Base-by-base conservation (phyloP, 805 yeast species). In the Ogataea neopini region DNA sequence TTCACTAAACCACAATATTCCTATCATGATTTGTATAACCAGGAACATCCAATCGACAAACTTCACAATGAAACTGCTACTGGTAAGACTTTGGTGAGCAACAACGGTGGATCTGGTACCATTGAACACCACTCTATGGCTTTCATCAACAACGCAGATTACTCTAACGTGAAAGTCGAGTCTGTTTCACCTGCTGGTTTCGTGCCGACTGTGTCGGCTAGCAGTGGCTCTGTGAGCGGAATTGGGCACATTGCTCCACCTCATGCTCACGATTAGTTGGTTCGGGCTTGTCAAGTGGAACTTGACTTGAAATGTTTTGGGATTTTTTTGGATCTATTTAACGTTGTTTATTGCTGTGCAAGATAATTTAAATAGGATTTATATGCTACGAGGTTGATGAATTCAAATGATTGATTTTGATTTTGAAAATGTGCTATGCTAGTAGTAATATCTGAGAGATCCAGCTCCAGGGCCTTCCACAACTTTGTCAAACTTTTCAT, bases 401-500 rank as follows among this genome's bases (percentile, higher is more conserved):
- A 25, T 28, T n/a, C 25, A 14, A 17, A 32, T 41, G 15, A 30
- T 30, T 14, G n/a, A 6, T 35, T 14, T 25, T 33, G 30, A 34
- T 35, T 29, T 5, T 15, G 15, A 30, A 19, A n/a, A 8, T 28
- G 13, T 28, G 30, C 11, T 28, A 8, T 20, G 37, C 25, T 40
- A 39, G 26, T 47, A 39, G 51, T 47, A 47, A 33, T 40, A 39
- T 34, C 47, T 43, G 17, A 34, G 22, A 9, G 41, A 30, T 23
- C 39, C 28, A n/a, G 38, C 35, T 43, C 41, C 29, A 30, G 40
- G 40, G 25, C 45, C 50, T 3, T 37, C 47, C 23, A 70, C 52
- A 7, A 89, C 94, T 40, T 71, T 63, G 59, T 90, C 96, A 62
- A 83, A 90, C 48, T 62, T 59, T 32, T 76, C 80, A 30, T 74